phyloP scores from a whole-genome alignment of 2,329 filamentous ascomycete genomes.

The Fusarium staphyleae region DNA sequence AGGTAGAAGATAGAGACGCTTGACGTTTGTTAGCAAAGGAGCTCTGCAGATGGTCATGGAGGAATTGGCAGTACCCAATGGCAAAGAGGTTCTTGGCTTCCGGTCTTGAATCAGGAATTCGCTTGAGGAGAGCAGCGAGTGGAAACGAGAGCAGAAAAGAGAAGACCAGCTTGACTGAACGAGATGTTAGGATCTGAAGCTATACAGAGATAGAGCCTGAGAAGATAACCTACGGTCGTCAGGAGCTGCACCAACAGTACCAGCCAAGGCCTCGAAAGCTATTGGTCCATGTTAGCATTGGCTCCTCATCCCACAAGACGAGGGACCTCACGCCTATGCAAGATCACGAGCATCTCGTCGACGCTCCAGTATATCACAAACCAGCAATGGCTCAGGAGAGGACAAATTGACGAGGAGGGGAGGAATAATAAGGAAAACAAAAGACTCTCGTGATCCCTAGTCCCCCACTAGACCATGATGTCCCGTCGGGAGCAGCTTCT shows the following conservation, averaged over 20 bases:
- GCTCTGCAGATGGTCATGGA: not conserved
- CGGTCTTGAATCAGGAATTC: slow-evolving; percentile 84
- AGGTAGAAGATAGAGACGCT: slow-evolving; percentile 89
- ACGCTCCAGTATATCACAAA: not conserved
- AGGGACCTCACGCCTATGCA: slow-evolving; percentile 30
- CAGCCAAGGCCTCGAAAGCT: slow-evolving; percentile 48
- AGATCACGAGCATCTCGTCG: slow-evolving; percentile 31
- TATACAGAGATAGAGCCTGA: not conserved
- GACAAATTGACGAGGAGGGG: not conserved
- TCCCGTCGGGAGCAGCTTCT: slow-evolving; percentile 9
- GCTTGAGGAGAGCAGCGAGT: slow-evolving; percentile 85
- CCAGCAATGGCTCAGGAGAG: not conserved
- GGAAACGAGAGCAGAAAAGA: slow-evolving; percentile 94
- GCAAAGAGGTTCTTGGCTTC: slow-evolving; percentile 89
- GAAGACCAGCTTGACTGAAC: slow-evolving; percentile 88
- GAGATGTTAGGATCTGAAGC: slow-evolving; percentile 17
- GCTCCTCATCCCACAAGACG: not conserved
- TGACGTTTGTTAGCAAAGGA: not conserved
- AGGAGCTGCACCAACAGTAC: slow-evolving; percentile 45
- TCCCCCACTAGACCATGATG: slow-evolving; percentile 24
- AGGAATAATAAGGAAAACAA: slow-evolving; percentile 1
- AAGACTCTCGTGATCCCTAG: slow-evolving; percentile 1
- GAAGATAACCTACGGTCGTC: slow-evolving; percentile 48
- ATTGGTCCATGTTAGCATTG: slow-evolving; percentile 15
- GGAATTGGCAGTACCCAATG: slow-evolving; percentile 63